Evolutionary conservation across 2,329 filamentous ascomycete species (phyloP), one percentile per base, ranked within the genome.

Genomic region (Penicillium sp.): DNA sequence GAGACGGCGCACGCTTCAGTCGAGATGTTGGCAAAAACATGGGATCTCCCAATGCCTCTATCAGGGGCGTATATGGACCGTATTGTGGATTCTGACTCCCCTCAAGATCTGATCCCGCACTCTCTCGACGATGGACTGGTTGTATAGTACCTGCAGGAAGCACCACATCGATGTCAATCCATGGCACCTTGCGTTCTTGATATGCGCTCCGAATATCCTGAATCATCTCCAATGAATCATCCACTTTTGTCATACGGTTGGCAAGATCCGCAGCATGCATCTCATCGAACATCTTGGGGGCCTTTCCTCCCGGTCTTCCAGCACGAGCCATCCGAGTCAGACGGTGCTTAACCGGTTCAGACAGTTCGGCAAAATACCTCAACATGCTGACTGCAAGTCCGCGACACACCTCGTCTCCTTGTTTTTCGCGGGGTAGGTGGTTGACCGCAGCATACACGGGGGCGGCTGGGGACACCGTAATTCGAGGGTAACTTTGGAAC

Each of bases 181-280:
- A 93, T 65, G 86, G 91, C 55, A 95, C 78, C 63, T 88, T 87
- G 70, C 95, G 90, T 37, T 92, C 87, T 67, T 89, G 88, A 58
- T 96, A 82, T 16, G 92, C 89, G 53, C 85, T 83, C 55, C 88
- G 84, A 53, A 99, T 78, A 57, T 89, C 87, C 42, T 83, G 80
- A 54, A 95, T 83, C 26, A 94, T 83, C 16, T 92, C 87, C 38
- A 80, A 77, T 1, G 86, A 83, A 70, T 92, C 89, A 45, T 96
- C 91, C 61, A 93, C 87, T 76, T 84, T 87, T 60, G 87, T 83
- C 87, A 97, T 94, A 49, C 86, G 85, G 72, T 89, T 88, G 50
- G 93, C 92, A 57, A 99, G 78, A 67, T 96, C 90, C 42, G 92
- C 94, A 20, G 93, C 92, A 82, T 99, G 94, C 73, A 93, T 87